Evolutionary conservation across 2,329 filamentous ascomycete species (phyloP), one percentile per base, ranked within the genome.

Genomic region (Lachnellula occidentalis): DNA sequence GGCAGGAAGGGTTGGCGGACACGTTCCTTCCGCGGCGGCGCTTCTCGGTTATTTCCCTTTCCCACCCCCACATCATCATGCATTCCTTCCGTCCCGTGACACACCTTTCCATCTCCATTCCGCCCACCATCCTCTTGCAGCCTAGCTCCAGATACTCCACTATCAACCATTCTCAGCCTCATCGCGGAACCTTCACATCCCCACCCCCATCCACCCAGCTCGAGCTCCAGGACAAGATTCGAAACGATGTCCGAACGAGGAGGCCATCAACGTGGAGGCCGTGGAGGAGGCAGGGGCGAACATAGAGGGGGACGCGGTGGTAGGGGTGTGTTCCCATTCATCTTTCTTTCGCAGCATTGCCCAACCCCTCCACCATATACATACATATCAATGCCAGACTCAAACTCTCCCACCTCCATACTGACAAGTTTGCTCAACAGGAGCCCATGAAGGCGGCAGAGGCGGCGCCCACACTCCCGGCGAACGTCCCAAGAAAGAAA

Each of bases 401-500:
- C 12, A 34, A 27, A 34, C 27, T 48, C 27, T 15, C 45, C 45
- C 17, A 7, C 27, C 45, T 34, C 14, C 45, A 48, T 11, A 48
- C 15, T 15, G 7, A 21, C 15, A 48, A 15, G 27, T 7, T 24
- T 24, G 24, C 24, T 6, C 24, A 24, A 56, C 67, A 59, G 66
- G 65, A 39, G 60, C 59, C 5, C 66, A 69, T 58, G 69, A 69
- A 60, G 72, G 74, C 64, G 71, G 76, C 63, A 74, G 77, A 64
- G 76, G 77, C 65, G 74, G 73, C 11, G 69, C 27, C 27, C 27
- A 27, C 27, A 27, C 27, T 27, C 27, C 75, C 64, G 73, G 75
- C n/a, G 89, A 95, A 74, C 83, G 86, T 66, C 90, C 91, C 58
- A 96, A 96, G 83, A 97, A 97, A 79, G 94, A 99, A 74, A 97